phyloP scores from a whole-genome alignment of 2,329 filamentous ascomycete species.

The Triangularia verruculosa region DNA sequence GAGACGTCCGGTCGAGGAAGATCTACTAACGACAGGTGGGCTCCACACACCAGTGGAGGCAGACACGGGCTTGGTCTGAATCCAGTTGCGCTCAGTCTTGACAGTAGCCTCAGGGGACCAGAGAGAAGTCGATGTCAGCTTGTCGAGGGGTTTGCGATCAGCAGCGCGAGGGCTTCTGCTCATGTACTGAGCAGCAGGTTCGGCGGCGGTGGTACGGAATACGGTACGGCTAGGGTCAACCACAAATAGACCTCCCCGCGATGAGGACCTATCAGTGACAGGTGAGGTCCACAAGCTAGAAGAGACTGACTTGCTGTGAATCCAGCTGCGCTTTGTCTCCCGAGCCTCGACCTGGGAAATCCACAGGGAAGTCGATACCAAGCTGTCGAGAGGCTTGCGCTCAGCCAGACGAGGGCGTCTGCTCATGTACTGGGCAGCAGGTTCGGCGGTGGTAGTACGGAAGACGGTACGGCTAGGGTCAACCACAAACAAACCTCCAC shows the following conservation, averaged over 20 bases:
- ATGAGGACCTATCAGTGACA: not conserved
- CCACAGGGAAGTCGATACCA: constrained; percentile 32
- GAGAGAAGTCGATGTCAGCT: not conserved
- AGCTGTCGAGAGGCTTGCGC: constrained; percentile 28
- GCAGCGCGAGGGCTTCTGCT: constrained; percentile 29
- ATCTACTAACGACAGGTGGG: not conserved
- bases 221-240: constrained; percentile 24
- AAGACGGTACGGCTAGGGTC: constrained; percentile 27
- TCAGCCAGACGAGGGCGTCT: constrained; percentile 29
- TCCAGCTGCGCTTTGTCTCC: constrained; percentile 29
- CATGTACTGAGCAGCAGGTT: constrained; percentile 34
- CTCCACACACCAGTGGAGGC: not conserved
- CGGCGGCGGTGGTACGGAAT: constrained; percentile 31
- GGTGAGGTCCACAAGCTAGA: constrained; percentile 26
- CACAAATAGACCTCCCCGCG: constrained; percentile 28
- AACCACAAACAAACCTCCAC: constrained; percentile 28
- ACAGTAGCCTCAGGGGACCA: not conserved
- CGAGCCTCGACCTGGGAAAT: constrained; percentile 1
- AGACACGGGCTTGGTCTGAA: not conserved
- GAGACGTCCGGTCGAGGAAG: constrained; percentile 4
- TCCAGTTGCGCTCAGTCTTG: not conserved
- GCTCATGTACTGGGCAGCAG: constrained; percentile 33
- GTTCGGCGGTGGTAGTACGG: constrained; percentile 32
- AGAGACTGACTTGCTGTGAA: constrained; percentile 22
- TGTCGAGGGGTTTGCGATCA: constrained; percentile 11